A percentile compares a stretch with the other conserved stretches of the same genome.
phyloP scores from a whole-genome alignment of 176 grass and related monocot species.

The Oryza meridionalis region DNA sequence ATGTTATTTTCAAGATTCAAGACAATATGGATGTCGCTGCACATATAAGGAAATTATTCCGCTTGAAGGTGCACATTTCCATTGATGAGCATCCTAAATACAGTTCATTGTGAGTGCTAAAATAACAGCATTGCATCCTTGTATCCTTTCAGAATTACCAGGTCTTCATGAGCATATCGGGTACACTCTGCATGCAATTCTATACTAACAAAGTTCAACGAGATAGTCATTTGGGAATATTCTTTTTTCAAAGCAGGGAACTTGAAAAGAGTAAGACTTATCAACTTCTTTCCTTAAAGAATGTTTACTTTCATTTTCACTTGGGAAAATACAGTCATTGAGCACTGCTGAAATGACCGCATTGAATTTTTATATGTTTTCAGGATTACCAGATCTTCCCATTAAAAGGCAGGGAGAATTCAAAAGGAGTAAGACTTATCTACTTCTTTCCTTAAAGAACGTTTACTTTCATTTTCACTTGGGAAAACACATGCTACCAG shows the following conservation, averaged over 20 bases:
- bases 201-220: not conserved
- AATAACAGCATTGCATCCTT: too few relatives aligned
- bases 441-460: not conserved
- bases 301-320: conserved; percentile 23
- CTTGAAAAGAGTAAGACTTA: conserved; percentile 40
- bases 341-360: too few relatives aligned
- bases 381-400: not conserved
- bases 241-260: conserved; percentile 1
- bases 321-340: not conserved
- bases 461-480: conserved; percentile 21
- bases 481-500: not conserved
- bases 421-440: conserved; percentile 36
- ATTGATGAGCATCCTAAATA: not conserved
- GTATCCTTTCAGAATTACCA: not conserved
- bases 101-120: not conserved
- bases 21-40: not conserved
- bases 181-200: not conserved
- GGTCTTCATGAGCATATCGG: not conserved
- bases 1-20: not conserved
- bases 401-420: conserved; percentile 25
- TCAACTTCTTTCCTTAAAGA: not conserved
- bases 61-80: not conserved
- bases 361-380: too few relatives aligned
- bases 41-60: not conserved
- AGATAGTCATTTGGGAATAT: not conserved